A percentile compares a stretch with the other conserved stretches of the same genome.
phyloP scores from a whole-genome alignment of 2,329 filamentous ascomycete genomes.

The Cryphonectria naterciae region DNA sequence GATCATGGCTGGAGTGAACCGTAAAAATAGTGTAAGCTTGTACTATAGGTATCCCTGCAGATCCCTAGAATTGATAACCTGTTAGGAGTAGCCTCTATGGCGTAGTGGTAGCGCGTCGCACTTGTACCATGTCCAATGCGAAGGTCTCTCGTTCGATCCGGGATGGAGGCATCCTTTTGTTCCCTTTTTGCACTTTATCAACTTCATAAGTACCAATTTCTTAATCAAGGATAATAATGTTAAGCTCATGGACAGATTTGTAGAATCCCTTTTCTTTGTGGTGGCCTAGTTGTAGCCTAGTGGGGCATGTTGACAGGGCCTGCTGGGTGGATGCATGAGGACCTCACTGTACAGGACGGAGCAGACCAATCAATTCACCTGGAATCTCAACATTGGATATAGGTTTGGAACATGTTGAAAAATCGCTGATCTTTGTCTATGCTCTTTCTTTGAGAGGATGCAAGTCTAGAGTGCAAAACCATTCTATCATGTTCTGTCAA shows the following conservation, averaged over 20 bases:
- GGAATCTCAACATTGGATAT: background rate
- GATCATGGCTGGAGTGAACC: too few relatives aligned
- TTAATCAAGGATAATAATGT: too few relatives aligned
- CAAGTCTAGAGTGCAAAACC: background rate
- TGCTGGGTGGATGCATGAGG: background rate
- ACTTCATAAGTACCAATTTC: background rate
- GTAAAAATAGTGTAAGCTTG: background rate
- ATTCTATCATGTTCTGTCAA: background rate
- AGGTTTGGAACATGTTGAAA: background rate
- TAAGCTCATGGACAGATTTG: background rate
- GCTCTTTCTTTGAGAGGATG: background rate
- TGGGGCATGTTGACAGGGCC: background rate
- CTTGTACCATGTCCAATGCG: constrained; percentile 13
- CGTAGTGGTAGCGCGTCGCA: constrained; percentile 17
- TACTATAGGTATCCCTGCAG: background rate
- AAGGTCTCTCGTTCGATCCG: constrained; percentile 19
- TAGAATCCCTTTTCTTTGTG: background rate
- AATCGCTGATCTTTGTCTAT: background rate
- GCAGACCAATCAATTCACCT: background rate
- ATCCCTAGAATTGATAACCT: background rate
- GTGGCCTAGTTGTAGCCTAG: background rate
- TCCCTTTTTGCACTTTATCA: too few relatives aligned
- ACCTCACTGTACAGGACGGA: background rate
- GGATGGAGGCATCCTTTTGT: constrained; percentile 13
- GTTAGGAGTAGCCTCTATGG: constrained; percentile 5